Evolutionary conservation across 2,329 filamentous ascomycete genomes (phyloP).

Genomic region (Aspergillus thermomutatus): DNA sequence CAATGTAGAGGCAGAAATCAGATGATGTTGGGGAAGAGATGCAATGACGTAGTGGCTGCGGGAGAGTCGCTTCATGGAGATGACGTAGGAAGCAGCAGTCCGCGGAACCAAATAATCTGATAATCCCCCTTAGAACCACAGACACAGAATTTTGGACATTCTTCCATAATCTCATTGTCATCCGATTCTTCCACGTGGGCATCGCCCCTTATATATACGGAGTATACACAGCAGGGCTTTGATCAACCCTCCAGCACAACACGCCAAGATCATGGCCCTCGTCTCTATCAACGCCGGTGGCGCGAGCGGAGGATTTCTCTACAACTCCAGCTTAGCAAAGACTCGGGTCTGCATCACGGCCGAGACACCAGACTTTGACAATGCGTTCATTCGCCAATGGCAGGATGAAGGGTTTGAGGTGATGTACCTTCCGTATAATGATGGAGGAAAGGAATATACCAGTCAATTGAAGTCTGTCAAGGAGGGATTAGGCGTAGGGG

Average conservation of each 20-base stretch:
- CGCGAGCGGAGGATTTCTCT: conserved; percentile 31
- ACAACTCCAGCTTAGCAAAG: conserved; percentile 31
- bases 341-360: conserved; percentile 33
- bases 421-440: conserved; percentile 55
- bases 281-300: conserved; percentile 33
- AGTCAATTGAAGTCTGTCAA: conserved; percentile 50
- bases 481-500: conserved; percentile 54
- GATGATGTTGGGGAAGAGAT: not conserved
- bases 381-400: conserved; percentile 53
- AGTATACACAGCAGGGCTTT: not conserved
- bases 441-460: conserved; percentile 50
- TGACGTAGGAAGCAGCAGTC: not conserved
- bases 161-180: not conserved
- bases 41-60: not conserved
- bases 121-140: not conserved
- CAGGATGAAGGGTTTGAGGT: conserved; percentile 59
- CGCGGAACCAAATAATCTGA: not conserved
- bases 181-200: not conserved
- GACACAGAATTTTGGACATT: not conserved
- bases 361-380: conserved; percentile 49
- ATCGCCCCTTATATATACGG: not conserved
- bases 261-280: conserved; percentile 23
- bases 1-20: not conserved
- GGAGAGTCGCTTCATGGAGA: not conserved
- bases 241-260: not conserved